These are phyloP conservation scores for Miamiensis avidus DNA, from an alignment of 169 alveolate genomes.

Conservation along the genomic window DNA sequence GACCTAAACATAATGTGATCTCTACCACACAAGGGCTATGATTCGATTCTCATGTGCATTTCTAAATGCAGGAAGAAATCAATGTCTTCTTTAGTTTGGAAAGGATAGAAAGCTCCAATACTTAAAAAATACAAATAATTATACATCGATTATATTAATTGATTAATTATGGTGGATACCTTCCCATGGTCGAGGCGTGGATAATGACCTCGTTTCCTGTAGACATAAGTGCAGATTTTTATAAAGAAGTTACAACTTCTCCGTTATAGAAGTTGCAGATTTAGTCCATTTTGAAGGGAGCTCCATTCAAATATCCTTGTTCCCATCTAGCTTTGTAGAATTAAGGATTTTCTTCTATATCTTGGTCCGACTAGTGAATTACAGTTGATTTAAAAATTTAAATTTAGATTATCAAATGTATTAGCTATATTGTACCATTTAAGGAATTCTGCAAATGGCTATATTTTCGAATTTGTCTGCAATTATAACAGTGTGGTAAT, in stretches of 20 bases:
- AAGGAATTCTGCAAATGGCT: slow-evolving; percentile 87
- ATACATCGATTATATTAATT: too few relatives aligned
- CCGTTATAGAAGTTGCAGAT: slow-evolving; percentile 97
- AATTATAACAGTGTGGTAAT: slow-evolving; percentile 93
- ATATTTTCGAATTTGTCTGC: slow-evolving; percentile 96
- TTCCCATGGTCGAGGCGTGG: slow-evolving; percentile 96
- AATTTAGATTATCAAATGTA: neutral
- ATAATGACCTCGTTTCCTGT: slow-evolving; percentile 91
- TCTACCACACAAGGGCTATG: slow-evolving; percentile 93
- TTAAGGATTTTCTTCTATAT: slow-evolving; percentile 83
- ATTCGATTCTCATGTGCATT: slow-evolving; percentile 96
- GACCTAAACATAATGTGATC: slow-evolving; percentile 87
- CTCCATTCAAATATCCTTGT: slow-evolving; percentile 84
- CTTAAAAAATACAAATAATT: slow-evolving; percentile 26
- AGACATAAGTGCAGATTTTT: slow-evolving; percentile 87
- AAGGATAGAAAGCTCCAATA: slow-evolving; percentile 95
- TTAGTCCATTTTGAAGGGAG: slow-evolving; percentile 82
- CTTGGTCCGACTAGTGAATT: slow-evolving; percentile 73
- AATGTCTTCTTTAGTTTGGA: slow-evolving; percentile 94
- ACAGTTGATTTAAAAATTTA: slow-evolving; percentile 1
- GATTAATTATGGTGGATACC: neutral
- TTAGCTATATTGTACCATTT: slow-evolving; percentile 1
- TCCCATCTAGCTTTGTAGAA: slow-evolving; percentile 83
- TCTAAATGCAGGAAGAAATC: slow-evolving; percentile 97
- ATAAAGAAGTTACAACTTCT: slow-evolving; percentile 95